phyloP scores from a whole-genome alignment of 2,329 filamentous ascomycete species.

The Colletotrichum truncatum region DNA sequence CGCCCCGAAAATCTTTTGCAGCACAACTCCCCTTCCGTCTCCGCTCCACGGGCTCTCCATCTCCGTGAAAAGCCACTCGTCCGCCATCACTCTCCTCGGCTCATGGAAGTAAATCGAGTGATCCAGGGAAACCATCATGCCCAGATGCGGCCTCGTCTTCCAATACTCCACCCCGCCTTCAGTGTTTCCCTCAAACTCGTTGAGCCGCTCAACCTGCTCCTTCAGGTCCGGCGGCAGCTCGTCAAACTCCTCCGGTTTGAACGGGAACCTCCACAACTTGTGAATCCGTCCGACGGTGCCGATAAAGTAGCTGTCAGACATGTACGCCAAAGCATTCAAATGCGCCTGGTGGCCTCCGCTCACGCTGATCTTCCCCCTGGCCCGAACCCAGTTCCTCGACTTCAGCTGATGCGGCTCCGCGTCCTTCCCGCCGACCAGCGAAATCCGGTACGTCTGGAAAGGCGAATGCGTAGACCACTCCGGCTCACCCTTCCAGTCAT shows the following conservation, averaged over 20 bases:
- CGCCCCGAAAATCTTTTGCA: constrained; percentile 75
- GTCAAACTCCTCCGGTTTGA: constrained; percentile 62
- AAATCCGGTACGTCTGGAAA: constrained; percentile 55
- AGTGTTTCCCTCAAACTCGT: constrained; percentile 52
- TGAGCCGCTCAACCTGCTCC: constrained; percentile 46
- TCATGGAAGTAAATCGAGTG: constrained; percentile 78
- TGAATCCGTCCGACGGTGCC: constrained; percentile 87
- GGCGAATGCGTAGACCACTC: constrained; percentile 60
- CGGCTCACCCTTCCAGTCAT: constrained; percentile 50
- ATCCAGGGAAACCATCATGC: constrained; percentile 88
- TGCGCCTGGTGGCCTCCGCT: constrained; percentile 82
- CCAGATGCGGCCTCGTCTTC: constrained; percentile 65
- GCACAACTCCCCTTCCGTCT: constrained; percentile 79
- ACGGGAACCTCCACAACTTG: constrained; percentile 78
- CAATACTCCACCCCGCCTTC: constrained; percentile 57
- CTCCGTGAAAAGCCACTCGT: constrained; percentile 83
- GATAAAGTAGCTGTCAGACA: constrained; percentile 93
- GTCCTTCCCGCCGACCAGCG: constrained; percentile 55
- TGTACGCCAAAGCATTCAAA: constrained; percentile 88
- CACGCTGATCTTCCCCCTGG: constrained; percentile 77
- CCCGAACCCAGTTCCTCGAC: constrained; percentile 73
- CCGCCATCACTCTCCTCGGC: constrained; percentile 64
- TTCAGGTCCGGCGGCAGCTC: constrained; percentile 52
- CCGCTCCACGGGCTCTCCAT: constrained; percentile 85
- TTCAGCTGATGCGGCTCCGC: constrained; percentile 35